phyloP scores from a whole-genome alignment of 78 protist genomes.

The Dictyostelium purpureum region DNA sequence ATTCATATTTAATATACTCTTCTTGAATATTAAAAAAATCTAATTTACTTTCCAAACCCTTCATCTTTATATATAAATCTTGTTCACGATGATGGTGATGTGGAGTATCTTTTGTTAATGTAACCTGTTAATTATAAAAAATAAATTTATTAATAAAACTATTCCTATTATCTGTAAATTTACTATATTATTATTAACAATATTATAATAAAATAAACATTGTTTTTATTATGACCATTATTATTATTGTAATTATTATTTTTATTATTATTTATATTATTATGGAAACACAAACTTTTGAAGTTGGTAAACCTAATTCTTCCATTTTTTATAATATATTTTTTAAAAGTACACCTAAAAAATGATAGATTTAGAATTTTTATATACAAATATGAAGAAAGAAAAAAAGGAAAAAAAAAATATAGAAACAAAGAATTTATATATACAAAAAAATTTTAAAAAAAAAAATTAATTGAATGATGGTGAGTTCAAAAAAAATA shows the following conservation, averaged over 20 bases:
- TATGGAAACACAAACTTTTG: too few species aligned
- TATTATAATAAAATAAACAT: too few species aligned
- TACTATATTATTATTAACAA: too few species aligned
- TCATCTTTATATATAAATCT: constrained; percentile 84
- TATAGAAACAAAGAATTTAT: neutral
- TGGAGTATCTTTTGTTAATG: too few species aligned
- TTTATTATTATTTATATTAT: too few species aligned
- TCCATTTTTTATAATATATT: neutral
- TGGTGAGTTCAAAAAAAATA: neutral
- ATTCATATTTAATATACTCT: constrained; percentile 97
- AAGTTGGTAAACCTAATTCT: too few species aligned
- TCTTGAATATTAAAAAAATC: constrained; percentile 94
- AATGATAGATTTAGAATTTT: neutral
- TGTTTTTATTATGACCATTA: neutral
- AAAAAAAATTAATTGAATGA: too few species aligned
- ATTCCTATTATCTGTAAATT: too few species aligned
- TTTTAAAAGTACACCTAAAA: constrained; percentile 4
- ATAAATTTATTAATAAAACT: too few species aligned
- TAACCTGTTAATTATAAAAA: too few species aligned
- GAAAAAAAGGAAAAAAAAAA: too few species aligned
- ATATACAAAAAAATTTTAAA: too few species aligned
- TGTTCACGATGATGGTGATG: constrained; percentile 85
- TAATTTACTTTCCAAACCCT: constrained; percentile 88
- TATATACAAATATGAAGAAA: neutral
- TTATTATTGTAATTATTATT: neutral